phyloP scores from a whole-genome alignment of 177 flowering plant genomes.

The Vitis hybrid region DNA sequence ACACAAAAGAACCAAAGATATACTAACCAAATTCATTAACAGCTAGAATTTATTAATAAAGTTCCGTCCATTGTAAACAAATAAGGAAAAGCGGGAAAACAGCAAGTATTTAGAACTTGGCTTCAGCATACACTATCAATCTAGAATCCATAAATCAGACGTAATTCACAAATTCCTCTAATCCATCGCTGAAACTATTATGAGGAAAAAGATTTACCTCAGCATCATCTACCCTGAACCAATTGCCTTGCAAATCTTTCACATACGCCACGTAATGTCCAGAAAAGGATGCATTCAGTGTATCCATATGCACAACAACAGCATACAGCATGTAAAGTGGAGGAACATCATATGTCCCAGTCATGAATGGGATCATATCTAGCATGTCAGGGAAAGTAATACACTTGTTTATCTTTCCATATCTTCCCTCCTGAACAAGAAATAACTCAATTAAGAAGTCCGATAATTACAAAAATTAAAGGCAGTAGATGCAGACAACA shows the following conservation, averaged over 20 bases:
- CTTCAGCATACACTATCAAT: neutral
- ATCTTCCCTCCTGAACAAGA: constrained; percentile 68
- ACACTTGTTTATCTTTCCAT: constrained; percentile 84
- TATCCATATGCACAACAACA: constrained; percentile 87
- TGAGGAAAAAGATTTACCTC: constrained; percentile 49
- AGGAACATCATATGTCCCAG: constrained; percentile 68
- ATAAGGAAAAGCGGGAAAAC: neutral
- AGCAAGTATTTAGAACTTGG: neutral
- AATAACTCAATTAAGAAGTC: constrained; percentile 12
- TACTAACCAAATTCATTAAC: neutral
- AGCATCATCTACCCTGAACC: constrained; percentile 84
- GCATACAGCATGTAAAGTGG: constrained; percentile 85
- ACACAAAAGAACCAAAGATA: neutral
- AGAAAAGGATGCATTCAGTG: constrained; percentile 79
- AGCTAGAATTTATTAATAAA: neutral
- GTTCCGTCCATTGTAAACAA: neutral
- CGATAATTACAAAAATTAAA: neutral
- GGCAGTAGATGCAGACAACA: neutral
- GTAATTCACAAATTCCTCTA: neutral
- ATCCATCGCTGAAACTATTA: neutral
- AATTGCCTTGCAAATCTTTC: constrained; percentile 71
- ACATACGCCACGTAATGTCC: constrained; percentile 89
- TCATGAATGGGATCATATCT: constrained; percentile 89
- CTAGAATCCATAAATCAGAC: neutral
- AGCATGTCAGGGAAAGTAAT: constrained; percentile 86